A percentile compares a stretch with the other conserved stretches of the same genome.
phyloP scores from a whole-genome alignment of 345 rosid species.

The Schrenkiella parvula region DNA sequence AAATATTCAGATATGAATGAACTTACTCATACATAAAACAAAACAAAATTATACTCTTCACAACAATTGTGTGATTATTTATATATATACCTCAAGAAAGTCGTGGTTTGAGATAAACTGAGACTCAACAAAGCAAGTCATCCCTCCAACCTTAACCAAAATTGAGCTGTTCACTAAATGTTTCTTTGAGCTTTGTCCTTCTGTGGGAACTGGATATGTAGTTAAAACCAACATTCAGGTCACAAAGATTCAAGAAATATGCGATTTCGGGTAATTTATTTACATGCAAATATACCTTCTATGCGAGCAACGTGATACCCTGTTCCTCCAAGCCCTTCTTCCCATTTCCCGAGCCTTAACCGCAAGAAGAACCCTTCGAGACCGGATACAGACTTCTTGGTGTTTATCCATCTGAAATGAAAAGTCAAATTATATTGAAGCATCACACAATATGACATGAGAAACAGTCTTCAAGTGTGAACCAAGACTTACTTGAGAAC shows the following conservation, averaged over 20 bases:
- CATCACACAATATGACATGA: background rate
- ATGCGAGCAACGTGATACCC: constrained; percentile 75
- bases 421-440: background rate
- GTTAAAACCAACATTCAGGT: background rate
- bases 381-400: constrained; percentile 38
- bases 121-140: constrained; percentile 56
- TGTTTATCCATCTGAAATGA: constrained; percentile 56
- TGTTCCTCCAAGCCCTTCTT: constrained; percentile 63
- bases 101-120: constrained; percentile 82
- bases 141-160: constrained; percentile 54
- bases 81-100: constrained; percentile 65
- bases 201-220: background rate
- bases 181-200: constrained; percentile 24
- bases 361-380: constrained; percentile 82
- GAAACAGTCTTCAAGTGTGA: background rate
- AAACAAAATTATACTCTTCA: background rate
- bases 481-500: constrained; percentile 54
- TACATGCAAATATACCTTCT: constrained; percentile 42
- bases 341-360: constrained; percentile 77
- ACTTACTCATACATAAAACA: background rate
- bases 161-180: constrained; percentile 33
- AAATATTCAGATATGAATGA: background rate
- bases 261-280: background rate
- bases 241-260: background rate
- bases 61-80: background rate